Conservation (phyloP, 1,139 yeast species). For the Magnusiomyces ingens region DNA sequence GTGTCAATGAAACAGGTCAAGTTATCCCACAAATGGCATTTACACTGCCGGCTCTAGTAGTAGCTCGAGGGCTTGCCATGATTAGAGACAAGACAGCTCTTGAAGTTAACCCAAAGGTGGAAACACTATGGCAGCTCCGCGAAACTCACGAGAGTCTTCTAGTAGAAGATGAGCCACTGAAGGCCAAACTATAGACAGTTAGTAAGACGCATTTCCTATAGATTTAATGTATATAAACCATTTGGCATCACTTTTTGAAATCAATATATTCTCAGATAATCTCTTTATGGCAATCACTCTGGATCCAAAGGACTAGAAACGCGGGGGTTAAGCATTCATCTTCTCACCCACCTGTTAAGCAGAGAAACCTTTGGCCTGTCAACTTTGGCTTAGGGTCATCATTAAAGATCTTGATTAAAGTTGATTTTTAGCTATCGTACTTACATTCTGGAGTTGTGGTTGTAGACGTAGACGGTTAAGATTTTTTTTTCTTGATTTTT, state of each 20-base stretch:
- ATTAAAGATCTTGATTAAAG: not conserved
- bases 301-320: too few relatives aligned
- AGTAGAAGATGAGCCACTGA: constrained; percentile 6
- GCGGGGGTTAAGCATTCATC: too few relatives aligned
- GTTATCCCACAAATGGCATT: constrained; percentile 42
- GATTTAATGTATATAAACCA: too few relatives aligned
- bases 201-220: not conserved
- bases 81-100: constrained; percentile 9
- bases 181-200: constrained; percentile 7
- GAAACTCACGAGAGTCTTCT: constrained; percentile 13
- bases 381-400: constrained; percentile 4
- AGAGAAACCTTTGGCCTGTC: not conserved
- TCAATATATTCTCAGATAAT: too few relatives aligned
- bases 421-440: too few relatives aligned
- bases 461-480: too few relatives aligned
- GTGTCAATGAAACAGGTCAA: constrained; percentile 36
- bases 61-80: constrained; percentile 24
- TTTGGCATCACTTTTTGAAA: too few relatives aligned
- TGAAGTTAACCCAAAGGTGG: constrained; percentile 7
- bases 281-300: too few relatives aligned
- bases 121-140: constrained; percentile 12
- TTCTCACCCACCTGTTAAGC: too few relatives aligned
- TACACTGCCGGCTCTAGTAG: constrained; percentile 36
- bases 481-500: too few relatives aligned
- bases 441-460: too few relatives aligned